phyloP scores from a whole-genome alignment of 345 rosid genomes.

The Passiflora organensis region DNA sequence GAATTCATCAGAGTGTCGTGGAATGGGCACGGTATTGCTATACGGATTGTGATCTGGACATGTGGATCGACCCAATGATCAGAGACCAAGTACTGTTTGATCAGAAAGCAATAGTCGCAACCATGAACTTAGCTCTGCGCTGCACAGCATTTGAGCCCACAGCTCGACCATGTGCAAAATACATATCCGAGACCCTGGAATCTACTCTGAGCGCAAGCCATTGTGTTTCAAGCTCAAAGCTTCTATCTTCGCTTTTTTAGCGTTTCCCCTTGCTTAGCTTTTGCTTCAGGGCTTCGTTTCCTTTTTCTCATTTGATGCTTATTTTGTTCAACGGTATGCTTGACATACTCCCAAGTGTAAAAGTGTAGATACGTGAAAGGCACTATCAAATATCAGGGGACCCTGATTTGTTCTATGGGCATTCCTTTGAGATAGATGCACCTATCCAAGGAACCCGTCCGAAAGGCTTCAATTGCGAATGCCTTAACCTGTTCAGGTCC shows the following conservation, averaged over 20 bases:
- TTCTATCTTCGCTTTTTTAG: slow-evolving; percentile 32
- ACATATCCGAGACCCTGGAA: slow-evolving; percentile 44
- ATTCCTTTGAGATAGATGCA: no score
- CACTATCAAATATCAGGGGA: no score
- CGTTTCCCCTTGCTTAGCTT: slow-evolving; percentile 20
- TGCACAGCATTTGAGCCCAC: slow-evolving; percentile 65
- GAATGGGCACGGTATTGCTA: slow-evolving; percentile 81
- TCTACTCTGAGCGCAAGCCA: slow-evolving; percentile 32
- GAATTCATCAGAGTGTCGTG: slow-evolving; percentile 43
- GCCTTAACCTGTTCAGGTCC: no score
- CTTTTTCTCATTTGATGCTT: no score
- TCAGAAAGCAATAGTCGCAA: slow-evolving; percentile 42
- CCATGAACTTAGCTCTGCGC: slow-evolving; percentile 63
- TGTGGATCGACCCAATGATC: slow-evolving; percentile 67
- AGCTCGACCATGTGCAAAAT: slow-evolving; percentile 55
- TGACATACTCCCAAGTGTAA: slow-evolving; percentile 7
- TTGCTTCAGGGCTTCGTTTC: slow-evolving; percentile 22
- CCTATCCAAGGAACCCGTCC: no score
- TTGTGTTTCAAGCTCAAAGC: slow-evolving; percentile 33
- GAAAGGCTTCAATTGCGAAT: no score
- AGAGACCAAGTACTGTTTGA: slow-evolving; percentile 21
- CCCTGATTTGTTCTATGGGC: no score
- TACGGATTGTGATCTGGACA: slow-evolving; percentile 53
- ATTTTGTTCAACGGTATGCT: no score
- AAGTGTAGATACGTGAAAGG: slow-evolving; percentile 11